Percentiles rank a stretch among this genome's conserved stretches.
These are phyloP conservation scores for Diplodia mutila DNA, from an alignment of 2,329 filamentous ascomycete species.

Conservation along the genomic window DNA sequence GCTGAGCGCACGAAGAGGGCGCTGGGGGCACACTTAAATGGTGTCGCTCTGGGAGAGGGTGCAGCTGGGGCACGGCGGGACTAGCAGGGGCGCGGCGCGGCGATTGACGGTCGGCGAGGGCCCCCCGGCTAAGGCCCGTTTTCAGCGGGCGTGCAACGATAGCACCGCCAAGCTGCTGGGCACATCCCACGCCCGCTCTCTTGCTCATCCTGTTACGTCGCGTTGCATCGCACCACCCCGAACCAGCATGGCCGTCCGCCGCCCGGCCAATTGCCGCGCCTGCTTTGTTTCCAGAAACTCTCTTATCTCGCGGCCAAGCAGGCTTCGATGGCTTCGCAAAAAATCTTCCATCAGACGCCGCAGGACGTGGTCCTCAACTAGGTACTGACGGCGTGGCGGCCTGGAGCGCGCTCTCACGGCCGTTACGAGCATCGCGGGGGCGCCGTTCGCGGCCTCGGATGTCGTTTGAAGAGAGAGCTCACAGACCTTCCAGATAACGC, in stretches of 20 bases:
- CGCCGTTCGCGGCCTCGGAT: conserved; percentile 13
- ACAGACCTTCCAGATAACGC: conserved; percentile 25
- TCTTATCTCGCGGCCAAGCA: conserved; percentile 15
- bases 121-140: conserved; percentile 17
- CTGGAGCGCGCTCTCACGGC: not conserved
- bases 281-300: conserved; percentile 3
- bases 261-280: conserved; percentile 3
- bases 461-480: conserved; percentile 11
- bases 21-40: conserved; percentile 15
- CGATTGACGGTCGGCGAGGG: conserved; percentile 10
- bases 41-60: conserved; percentile 11
- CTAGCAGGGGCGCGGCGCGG: conserved; percentile 20
- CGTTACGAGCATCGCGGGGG: conserved; percentile 3
- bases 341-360: not conserved
- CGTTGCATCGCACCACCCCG: not conserved
- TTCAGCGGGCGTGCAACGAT: conserved; percentile 4
- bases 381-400: not conserved
- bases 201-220: conserved; percentile 22
- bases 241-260: not conserved
- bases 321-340: conserved; percentile 13
- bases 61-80: conserved; percentile 4
- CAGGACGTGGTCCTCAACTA: not conserved
- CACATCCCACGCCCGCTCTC: conserved; percentile 21
- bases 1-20: not conserved
- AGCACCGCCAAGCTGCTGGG: conserved; percentile 20